phyloP scores from a whole-genome alignment of 495 filamentous ascomycete genomes.

The Talaromyces ruber region DNA sequence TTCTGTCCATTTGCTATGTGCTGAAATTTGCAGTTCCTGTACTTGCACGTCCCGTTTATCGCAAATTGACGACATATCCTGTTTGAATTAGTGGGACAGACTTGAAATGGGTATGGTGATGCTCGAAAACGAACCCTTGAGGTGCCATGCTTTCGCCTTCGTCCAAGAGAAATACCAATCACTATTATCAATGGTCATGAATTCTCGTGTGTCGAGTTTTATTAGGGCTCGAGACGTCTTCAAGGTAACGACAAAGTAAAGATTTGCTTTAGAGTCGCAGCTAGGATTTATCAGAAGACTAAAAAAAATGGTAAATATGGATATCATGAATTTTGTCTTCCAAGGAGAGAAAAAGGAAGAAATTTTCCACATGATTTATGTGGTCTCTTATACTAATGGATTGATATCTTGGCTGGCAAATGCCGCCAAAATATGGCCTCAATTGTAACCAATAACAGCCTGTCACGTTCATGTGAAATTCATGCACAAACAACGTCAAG shows the following conservation, averaged over 20 bases:
- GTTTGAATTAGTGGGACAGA: neutral
- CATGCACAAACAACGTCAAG: neutral
- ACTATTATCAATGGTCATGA: neutral
- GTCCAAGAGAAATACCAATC: neutral
- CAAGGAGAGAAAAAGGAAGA: neutral
- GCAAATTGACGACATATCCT: constrained; percentile 11
- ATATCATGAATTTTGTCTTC: neutral
- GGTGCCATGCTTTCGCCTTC: neutral
- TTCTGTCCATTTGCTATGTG: constrained; percentile 4
- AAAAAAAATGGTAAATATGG: neutral
- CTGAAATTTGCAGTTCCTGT: constrained; percentile 10
- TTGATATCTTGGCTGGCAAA: neutral
- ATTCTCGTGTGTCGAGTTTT: neutral
- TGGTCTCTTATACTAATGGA: neutral
- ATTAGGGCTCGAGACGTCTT: neutral
- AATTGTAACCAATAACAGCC: neutral
- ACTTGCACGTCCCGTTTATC: constrained; percentile 8
- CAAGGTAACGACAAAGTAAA: neutral
- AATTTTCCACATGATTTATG: neutral
- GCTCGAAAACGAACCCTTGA: neutral
- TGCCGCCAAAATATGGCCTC: neutral
- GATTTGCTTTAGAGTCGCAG: neutral
- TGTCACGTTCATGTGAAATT: neutral
- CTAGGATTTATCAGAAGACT: neutral
- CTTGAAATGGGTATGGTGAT: neutral